Evolutionary conservation across 768 basidiomycete species (phyloP), one percentile per base, ranked within the genome.

Genomic region (Trametes cingulata): DNA sequence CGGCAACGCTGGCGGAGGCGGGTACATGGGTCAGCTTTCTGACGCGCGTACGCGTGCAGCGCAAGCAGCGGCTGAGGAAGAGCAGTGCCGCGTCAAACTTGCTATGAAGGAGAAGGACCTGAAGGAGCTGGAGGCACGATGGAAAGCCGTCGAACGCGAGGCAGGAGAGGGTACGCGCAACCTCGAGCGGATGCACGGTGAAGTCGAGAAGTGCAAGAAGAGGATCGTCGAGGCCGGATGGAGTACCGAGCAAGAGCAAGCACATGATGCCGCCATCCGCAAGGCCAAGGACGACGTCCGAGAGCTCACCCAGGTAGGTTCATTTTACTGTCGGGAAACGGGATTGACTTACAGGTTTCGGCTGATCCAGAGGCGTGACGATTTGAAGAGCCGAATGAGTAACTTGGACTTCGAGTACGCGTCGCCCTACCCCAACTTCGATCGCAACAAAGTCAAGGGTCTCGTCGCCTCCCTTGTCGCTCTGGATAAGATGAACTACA

Each of bases 21-120:
- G 97, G 0, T 98, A 98, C 73, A 89, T 98, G 86, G 97, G 95
- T 19, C 95, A 98, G 72, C 83, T 99, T 41, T 91, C 95, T 0
- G 87, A 92, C 14, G 91, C 95, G 0, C 86, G 86, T 66, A 84
- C 84, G 1, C 84, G 85, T 2, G 75, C 89, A 0, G 86, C 93
- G 0, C 88, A 91, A 53, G 88, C 87, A 0, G 78, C 82, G 8
- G 88, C 95, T 0, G 94, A 95, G 66, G 91, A 92, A 65, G 88
- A 95, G 67, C 92, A 95, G 69, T 83, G 80, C 53, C 86, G 85
- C 45, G 78, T 88, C 43, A 87, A 89, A 71, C 82, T 97, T 39
- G 82, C 75, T 2, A 87, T 94, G 80, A 80, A 81, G 27, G 83
- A 92, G 74, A 87, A 85, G 65, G 96, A 97, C 71, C 71, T 98